Base-by-base conservation (phyloP, 2,329 filamentous ascomycete genomes). In the Elsinoe necatrix region DNA sequence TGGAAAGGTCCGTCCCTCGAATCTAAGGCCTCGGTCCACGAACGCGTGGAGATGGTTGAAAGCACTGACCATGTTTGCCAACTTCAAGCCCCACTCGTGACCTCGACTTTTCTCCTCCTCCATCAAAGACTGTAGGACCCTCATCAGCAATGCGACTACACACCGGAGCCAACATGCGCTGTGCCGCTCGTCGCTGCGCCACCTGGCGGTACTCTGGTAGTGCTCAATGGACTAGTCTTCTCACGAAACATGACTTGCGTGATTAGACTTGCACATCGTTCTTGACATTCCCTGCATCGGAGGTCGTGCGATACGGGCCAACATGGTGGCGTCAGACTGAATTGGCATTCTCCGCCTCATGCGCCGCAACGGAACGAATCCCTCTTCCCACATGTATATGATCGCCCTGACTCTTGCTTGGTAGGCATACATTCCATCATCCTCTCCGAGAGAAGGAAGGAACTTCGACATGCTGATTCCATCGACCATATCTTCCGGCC, bases 21-120 rank as follows among this genome's bases (percentile, higher is more conserved):
- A 14, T 37, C 3, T 37, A 3, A n/a, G 41, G 21, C 20, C 21
- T 16, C 21, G 23, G 12, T n/a, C 23, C 41, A 45, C 20, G 41
- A 45, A 45, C 41, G 9, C 20, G 41, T 45, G 41, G 41, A 45
- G 41, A n/a, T 25, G 41, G 41, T n/a, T n/a, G 23, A 45, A 45
- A 23, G 41, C 41, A 45, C 21, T 12, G 41, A 45, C 41, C 41
- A 45, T 20, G 21, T 45, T 45, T 45, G 21, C 23, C 41, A 20
- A 45, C 41, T 45, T 45, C 21, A n/a, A 45, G 41, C 41, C 41
- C 21, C 16, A 20, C 41, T 12, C 18, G 7, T 23, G 3, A 7
- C 18, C 14, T 23, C 14, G 3, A 7, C 18, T 23, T 23, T 12
- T 43, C 9, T 12, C 41, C 41, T 23, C 41, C 21, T 43, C 7